Evolutionary conservation across 1,284 basidiomycete genomes (phyloP).

Genomic region (Albatrellus sp.): DNA sequence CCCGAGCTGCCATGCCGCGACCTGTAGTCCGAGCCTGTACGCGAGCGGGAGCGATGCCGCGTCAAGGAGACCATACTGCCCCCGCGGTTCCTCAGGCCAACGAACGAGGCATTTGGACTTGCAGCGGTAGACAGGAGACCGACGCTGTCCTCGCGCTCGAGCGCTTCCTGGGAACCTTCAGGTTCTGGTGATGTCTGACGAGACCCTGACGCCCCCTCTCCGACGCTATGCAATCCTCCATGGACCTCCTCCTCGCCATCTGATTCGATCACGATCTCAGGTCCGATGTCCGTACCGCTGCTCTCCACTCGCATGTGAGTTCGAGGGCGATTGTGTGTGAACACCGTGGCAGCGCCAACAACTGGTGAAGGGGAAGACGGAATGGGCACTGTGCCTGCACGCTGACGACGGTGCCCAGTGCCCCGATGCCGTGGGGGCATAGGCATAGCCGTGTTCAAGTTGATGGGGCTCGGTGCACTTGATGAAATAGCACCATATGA

Average conservation of each 20-base stretch:
- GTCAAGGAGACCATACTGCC: slow-evolving; percentile 20
- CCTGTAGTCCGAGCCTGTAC: slow-evolving; percentile 15
- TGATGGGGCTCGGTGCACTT: slow-evolving; percentile 20
- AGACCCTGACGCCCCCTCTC: slow-evolving; percentile 3
- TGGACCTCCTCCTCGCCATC: slow-evolving; percentile 24
- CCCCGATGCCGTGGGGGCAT: slow-evolving; percentile 38
- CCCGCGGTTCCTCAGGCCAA: slow-evolving; percentile 30
- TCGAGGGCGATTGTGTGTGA: slow-evolving; percentile 21
- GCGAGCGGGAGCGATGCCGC: slow-evolving; percentile 5
- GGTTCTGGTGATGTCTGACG: slow-evolving; percentile 28
- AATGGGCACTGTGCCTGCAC: slow-evolving; percentile 37
- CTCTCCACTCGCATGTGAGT: slow-evolving; percentile 33
- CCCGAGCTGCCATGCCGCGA: slow-evolving; percentile 5
- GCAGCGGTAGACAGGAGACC: slow-evolving; percentile 41
- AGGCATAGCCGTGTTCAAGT: slow-evolving; percentile 50
- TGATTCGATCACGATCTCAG: slow-evolving; percentile 20
- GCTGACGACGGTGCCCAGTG: slow-evolving; percentile 34
- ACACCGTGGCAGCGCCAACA: slow-evolving; percentile 16
- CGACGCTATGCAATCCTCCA: slow-evolving; percentile 12
- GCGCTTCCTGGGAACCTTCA: slow-evolving; percentile 43
- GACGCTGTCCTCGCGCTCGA: slow-evolving; percentile 59
- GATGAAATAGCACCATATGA: slow-evolving; percentile 15
- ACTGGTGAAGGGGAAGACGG: slow-evolving; percentile 32
- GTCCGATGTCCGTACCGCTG: slow-evolving; percentile 25
- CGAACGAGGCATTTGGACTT: slow-evolving; percentile 45